Evolutionary conservation across 202 grass and related monocot genomes (phyloP).

Genomic region (Hordeum pubiflorum): DNA sequence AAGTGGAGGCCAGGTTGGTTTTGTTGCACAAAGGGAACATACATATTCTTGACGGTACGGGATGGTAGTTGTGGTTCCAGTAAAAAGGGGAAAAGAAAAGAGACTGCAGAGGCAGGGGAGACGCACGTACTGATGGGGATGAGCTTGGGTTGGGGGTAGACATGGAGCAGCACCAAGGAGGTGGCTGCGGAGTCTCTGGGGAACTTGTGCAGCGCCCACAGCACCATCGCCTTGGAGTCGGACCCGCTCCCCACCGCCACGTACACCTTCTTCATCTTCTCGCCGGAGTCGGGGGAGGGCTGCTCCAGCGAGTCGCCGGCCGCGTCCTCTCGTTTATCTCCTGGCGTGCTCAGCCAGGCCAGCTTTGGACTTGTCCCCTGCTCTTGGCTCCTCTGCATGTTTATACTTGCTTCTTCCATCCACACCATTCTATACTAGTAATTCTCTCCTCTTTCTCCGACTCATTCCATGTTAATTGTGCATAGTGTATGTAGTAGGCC

Average conservation of each 20-base stretch:
- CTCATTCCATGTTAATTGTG: neutral
- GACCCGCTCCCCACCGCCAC: constrained; percentile 26
- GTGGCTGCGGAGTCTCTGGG: neutral
- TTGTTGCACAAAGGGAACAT: neutral
- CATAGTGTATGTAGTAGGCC: neutral
- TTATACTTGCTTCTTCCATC: neutral
- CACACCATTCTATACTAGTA: neutral
- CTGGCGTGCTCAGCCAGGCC: neutral
- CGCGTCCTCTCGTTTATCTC: neutral
- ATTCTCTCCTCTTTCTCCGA: neutral
- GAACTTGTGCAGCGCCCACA: constrained; percentile 45
- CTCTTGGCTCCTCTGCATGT: neutral
- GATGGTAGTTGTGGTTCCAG: neutral
- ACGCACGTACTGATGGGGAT: constrained; percentile 1
- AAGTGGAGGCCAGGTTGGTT: no score
- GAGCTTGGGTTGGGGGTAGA: constrained; percentile 33
- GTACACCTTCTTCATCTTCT: constrained; percentile 40
- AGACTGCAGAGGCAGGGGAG: no score
- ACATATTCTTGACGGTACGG: neutral
- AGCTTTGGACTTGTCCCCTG: neutral
- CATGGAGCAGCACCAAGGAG: constrained; percentile 54
- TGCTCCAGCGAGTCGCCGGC: constrained; percentile 16
- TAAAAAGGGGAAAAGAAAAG: no score
- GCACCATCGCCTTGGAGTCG: constrained; percentile 34
- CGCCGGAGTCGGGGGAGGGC: neutral